These are phyloP conservation scores for Zelopaecilomyces penicillatus DNA, from an alignment of 2,329 filamentous ascomycete genomes.

Conservation along the genomic window DNA sequence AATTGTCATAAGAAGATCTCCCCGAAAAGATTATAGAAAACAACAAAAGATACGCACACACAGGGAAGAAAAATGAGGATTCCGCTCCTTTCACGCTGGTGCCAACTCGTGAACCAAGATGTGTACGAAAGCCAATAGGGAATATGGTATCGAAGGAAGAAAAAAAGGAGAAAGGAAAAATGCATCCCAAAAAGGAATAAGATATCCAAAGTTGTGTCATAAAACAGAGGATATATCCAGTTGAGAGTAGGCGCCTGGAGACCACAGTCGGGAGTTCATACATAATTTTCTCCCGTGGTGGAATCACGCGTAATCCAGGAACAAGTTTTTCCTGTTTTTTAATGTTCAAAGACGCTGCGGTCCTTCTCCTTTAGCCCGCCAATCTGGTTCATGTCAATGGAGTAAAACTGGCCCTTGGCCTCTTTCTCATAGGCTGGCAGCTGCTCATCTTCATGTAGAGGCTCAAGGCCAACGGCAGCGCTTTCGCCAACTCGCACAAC, in stretches of 20 bases:
- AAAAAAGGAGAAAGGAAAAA: conserved; percentile 6
- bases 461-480: conserved; percentile 78
- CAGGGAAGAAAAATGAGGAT: too few relatives aligned
- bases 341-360: conserved; percentile 29
- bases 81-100: too few relatives aligned
- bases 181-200: conserved; percentile 3
- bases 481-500: conserved; percentile 86
- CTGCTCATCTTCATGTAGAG: conserved; percentile 62
- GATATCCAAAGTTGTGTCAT: conserved; percentile 10
- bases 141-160: neutral
- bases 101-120: too few relatives aligned
- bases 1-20: too few relatives aligned
- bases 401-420: conserved; percentile 73
- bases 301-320: neutral
- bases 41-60: too few relatives aligned
- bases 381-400: conserved; percentile 88
- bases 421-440: conserved; percentile 86
- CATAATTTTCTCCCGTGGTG: too few relatives aligned
- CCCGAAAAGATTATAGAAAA: too few relatives aligned
- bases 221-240: conserved; percentile 8
- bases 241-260: neutral
- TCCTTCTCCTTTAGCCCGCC: conserved; percentile 92
- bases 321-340: neutral
- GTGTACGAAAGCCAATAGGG: too few relatives aligned
- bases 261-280: too few relatives aligned